These are phyloP conservation scores for Vickermania ingenoplastis DNA, from an alignment of 208 protist species.

Conservation along the genomic window DNA sequence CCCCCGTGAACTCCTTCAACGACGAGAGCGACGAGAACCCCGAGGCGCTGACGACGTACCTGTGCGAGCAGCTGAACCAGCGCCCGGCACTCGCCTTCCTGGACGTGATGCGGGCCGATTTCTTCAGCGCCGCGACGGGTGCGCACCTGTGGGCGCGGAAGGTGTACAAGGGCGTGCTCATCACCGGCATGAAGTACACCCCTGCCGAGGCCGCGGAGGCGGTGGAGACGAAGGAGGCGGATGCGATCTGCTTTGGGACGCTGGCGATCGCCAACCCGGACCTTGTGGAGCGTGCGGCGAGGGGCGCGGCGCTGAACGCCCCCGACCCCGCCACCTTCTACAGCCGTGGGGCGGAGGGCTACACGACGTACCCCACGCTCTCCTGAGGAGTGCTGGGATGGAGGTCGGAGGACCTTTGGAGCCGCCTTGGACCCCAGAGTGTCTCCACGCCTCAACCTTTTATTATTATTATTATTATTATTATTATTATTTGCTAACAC, in stretches of 20 bases:
- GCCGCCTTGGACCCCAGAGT: too few relatives aligned
- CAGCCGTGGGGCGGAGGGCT: slow-evolving; percentile 16
- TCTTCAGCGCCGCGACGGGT: slow-evolving; percentile 11
- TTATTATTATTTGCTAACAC: too few relatives aligned
- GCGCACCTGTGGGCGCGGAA: slow-evolving; percentile 34
- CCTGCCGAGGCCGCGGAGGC: slow-evolving; percentile 23
- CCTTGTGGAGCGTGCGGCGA: slow-evolving; percentile 27
- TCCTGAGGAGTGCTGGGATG: background rate
- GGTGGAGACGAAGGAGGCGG: slow-evolving; percentile 24
- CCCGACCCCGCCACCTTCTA: slow-evolving; percentile 22
- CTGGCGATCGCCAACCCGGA: slow-evolving; percentile 65
- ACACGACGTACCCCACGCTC: slow-evolving; percentile 34
- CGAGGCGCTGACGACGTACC: slow-evolving; percentile 28
- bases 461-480: too few relatives aligned
- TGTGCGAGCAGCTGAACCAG: slow-evolving; percentile 39
- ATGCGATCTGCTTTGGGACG: slow-evolving; percentile 44
- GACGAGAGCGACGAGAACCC: slow-evolving; percentile 24
- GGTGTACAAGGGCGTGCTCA: slow-evolving; percentile 30
- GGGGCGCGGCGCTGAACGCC: slow-evolving; percentile 23
- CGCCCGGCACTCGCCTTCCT: slow-evolving; percentile 29
- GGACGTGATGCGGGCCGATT: slow-evolving; percentile 26
- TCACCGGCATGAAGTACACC: slow-evolving; percentile 33
- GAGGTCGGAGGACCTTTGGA: too few relatives aligned
- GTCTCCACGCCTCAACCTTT: too few relatives aligned
- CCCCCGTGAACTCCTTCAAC: slow-evolving; percentile 41